phyloP scores from a whole-genome alignment of 495 filamentous ascomycete genomes.

The Neurospora terricola region DNA sequence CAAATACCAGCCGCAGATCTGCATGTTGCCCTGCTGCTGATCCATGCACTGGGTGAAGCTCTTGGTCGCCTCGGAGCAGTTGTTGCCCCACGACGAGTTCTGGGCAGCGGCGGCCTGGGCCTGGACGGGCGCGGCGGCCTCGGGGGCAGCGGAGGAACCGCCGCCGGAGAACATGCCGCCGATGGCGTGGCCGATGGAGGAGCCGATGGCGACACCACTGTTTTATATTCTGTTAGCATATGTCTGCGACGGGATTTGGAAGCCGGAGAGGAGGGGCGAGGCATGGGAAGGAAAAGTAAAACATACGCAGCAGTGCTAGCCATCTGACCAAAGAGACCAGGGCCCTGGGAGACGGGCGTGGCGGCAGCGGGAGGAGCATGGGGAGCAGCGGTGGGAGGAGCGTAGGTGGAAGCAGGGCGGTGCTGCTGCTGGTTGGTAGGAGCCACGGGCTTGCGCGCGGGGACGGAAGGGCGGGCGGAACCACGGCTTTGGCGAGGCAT shows the following conservation, averaged over 20 bases:
- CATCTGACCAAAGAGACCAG: slow-evolving; percentile 78
- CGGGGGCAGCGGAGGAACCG: slow-evolving; percentile 46
- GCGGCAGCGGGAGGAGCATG: slow-evolving; percentile 41
- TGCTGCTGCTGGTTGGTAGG: slow-evolving; percentile 50
- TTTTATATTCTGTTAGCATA: slow-evolving; percentile 7
- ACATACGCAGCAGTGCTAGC: slow-evolving; percentile 77
- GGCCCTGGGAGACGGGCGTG: slow-evolving; percentile 41
- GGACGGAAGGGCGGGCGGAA: slow-evolving; percentile 59
- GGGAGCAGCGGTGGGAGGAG: slow-evolving; percentile 38
- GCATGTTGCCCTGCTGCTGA: slow-evolving; percentile 84
- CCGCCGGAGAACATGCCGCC: slow-evolving; percentile 73
- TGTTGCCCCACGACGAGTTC: slow-evolving; percentile 47
- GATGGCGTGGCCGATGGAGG: slow-evolving; percentile 88
- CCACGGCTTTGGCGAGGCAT: slow-evolving; percentile 76
- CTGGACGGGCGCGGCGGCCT: slow-evolving; percentile 34
- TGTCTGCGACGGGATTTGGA: neutral
- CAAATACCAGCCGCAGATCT: slow-evolving; percentile 95
- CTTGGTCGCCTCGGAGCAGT: slow-evolving; percentile 71
- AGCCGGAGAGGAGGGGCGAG: neutral
- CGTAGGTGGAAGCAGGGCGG: slow-evolving; percentile 56
- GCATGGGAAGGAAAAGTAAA: neutral
- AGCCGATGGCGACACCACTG: slow-evolving; percentile 87
- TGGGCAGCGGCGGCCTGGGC: slow-evolving; percentile 23
- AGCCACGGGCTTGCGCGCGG: slow-evolving; percentile 45
- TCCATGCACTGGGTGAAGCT: slow-evolving; percentile 93